Percentiles rank a stretch among this genome's conserved stretches.
Evolutionary conservation across 495 filamentous ascomycete genomes (phyloP).

Genomic region (Hyaloscypha bicolor): DNA sequence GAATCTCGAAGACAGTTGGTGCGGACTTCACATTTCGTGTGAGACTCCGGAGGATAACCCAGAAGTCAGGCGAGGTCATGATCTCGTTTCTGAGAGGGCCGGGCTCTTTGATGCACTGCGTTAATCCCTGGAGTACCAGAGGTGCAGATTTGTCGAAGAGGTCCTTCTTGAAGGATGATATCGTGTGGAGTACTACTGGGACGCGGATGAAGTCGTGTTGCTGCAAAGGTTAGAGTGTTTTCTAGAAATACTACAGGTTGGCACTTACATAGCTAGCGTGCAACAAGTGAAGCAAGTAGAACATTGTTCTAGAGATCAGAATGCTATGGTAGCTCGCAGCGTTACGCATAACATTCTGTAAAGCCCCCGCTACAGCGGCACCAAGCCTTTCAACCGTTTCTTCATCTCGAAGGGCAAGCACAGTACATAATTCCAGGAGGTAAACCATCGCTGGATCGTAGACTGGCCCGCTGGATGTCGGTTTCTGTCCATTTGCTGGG

Average conservation of each 20-base stretch:
- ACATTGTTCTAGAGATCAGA: conserved; percentile 78
- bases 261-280: conserved; percentile 81
- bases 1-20: conserved; percentile 77
- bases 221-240: conserved; percentile 46
- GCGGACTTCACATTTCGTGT: conserved; percentile 67
- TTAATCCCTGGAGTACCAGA: conserved; percentile 75
- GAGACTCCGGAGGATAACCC: conserved; percentile 83
- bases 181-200: conserved; percentile 88
- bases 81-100: conserved; percentile 84
- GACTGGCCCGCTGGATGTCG: conserved; percentile 51
- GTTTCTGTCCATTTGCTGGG: conserved; percentile 60
- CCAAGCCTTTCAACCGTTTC: conserved; percentile 72
- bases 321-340: conserved; percentile 76
- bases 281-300: conserved; percentile 82
- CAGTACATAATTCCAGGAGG: conserved; percentile 84
- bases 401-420: conserved; percentile 77
- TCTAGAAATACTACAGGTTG: not conserved
- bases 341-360: conserved; percentile 82
- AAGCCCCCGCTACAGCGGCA: conserved; percentile 73
- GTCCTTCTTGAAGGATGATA: conserved; percentile 82
- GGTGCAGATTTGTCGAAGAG: conserved; percentile 73
- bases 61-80: conserved; percentile 95
- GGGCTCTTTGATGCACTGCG: conserved; percentile 74
- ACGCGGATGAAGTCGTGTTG: conserved; percentile 89
- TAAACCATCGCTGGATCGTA: conserved; percentile 91